These are phyloP conservation scores for Zygoascus sp. DNA, from an alignment of 1,139 yeast genomes.

Conservation along the genomic window DNA sequence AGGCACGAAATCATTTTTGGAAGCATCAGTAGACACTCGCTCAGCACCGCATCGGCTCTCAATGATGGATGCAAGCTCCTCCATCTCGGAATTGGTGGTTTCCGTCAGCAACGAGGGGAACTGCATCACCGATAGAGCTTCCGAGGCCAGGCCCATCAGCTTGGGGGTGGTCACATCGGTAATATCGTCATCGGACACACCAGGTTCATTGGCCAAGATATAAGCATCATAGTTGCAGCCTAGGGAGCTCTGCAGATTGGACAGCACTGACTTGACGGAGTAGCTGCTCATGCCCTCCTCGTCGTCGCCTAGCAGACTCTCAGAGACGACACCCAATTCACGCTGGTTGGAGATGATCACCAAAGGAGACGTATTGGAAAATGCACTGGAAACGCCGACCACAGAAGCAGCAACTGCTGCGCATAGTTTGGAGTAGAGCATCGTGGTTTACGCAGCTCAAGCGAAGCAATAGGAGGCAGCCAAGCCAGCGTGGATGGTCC, in stretches of 20 bases:
- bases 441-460: neutral
- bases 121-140: neutral
- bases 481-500: neutral
- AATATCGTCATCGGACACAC: slow-evolving; percentile 34
- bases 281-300: slow-evolving; percentile 18
- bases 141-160: slow-evolving; percentile 3
- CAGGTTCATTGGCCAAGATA: slow-evolving; percentile 36
- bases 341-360: slow-evolving; percentile 19
- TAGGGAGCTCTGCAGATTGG: neutral
- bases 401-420: neutral
- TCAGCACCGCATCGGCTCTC: slow-evolving; percentile 31
- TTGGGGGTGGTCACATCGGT: slow-evolving; percentile 15
- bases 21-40: slow-evolving; percentile 26
- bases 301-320: slow-evolving; percentile 2
- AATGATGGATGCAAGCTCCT: slow-evolving; percentile 24
- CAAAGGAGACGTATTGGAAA: slow-evolving; percentile 22
- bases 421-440: neutral
- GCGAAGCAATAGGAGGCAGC: too few relatives aligned
- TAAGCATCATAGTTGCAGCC: slow-evolving; percentile 37
- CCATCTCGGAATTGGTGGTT: slow-evolving; percentile 9
- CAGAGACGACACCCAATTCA: slow-evolving; percentile 7
- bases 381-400: slow-evolving; percentile 11
- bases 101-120: slow-evolving; percentile 3
- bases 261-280: slow-evolving; percentile 10
- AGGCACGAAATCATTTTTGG: slow-evolving; percentile 25